phyloP scores from a whole-genome alignment of 1,284 basidiomycete genomes.

The Peniophora sp. region DNA sequence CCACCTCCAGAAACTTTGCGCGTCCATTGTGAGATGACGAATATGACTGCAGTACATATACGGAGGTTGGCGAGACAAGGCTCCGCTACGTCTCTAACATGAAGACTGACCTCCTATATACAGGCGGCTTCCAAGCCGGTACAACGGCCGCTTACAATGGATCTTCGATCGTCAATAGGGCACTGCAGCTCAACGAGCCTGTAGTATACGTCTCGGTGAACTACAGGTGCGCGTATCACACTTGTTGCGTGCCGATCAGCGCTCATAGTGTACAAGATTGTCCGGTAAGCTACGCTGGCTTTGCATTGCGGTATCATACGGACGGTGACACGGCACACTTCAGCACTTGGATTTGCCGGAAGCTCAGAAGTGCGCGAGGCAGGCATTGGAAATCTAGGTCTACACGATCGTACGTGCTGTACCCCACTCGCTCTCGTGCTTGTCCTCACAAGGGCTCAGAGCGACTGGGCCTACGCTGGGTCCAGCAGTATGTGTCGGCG shows the following conservation, averaged over 20 bases:
- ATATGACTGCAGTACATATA: constrained; percentile 11
- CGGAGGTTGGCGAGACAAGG: constrained; percentile 17
- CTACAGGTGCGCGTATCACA: constrained; percentile 40
- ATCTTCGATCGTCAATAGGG: constrained; percentile 35
- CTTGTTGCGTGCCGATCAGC: no score
- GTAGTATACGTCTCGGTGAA: constrained; percentile 50
- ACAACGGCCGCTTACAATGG: constrained; percentile 23
- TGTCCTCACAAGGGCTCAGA: constrained; percentile 22
- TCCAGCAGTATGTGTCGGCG: constrained; percentile 51
- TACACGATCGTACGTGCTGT: constrained; percentile 40
- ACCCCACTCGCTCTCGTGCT: background rate
- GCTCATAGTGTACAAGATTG: background rate
- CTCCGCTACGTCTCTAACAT: no score
- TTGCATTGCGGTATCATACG: no score
- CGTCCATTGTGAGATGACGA: background rate
- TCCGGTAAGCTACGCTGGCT: background rate
- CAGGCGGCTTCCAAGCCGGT: no score
- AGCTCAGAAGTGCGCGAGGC: constrained; percentile 42
- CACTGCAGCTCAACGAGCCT: constrained; percentile 35
- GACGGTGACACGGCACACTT: background rate
- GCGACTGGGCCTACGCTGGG: constrained; percentile 52
- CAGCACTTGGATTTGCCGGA: constrained; percentile 40
- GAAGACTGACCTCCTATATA: no score
- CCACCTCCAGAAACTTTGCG: no score
- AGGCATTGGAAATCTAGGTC: constrained; percentile 45